Percentiles rank a stretch among this genome's conserved stretches.
Evolutionary conservation across 805 yeast genomes (phyloP).

Genomic region (Teunomyces lycoperdinae): DNA sequence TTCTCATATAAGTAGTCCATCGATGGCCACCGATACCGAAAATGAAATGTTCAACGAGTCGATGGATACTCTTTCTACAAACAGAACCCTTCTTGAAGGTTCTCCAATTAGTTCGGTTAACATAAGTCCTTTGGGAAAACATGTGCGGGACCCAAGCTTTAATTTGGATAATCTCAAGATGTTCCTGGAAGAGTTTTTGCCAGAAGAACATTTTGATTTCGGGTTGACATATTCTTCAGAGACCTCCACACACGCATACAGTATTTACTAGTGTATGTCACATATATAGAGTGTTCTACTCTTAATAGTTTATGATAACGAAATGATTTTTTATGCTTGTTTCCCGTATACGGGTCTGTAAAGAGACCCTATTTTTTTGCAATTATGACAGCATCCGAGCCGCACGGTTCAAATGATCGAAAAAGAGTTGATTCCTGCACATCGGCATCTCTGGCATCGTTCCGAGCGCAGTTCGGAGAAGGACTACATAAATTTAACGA

Average conservation of each 20-base stretch:
- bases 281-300: neutral
- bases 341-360: too few species aligned
- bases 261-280: too few species aligned
- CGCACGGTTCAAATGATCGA: neutral
- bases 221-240: neutral
- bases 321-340: neutral
- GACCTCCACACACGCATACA: too few species aligned
- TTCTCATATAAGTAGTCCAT: constrained; percentile 8
- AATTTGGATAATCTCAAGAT: constrained; percentile 1
- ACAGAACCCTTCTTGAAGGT: constrained; percentile 20
- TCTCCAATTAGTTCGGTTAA: neutral
- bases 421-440: neutral
- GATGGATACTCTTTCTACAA: constrained; percentile 25
- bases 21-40: constrained; percentile 8
- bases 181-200: neutral
- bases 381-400: neutral
- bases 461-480: neutral
- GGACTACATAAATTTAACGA: neutral
- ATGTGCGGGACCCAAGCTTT: neutral
- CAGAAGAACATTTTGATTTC: neutral
- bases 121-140: neutral
- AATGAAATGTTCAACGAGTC: constrained; percentile 23
- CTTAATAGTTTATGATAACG: neutral
- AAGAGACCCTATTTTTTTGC: neutral
- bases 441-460: constrained; percentile 1